Evolutionary conservation across 805 yeast genomes (phyloP), one percentile per base, ranked within the genome.

Genomic region (Saccharomycopsis schoenii): DNA sequence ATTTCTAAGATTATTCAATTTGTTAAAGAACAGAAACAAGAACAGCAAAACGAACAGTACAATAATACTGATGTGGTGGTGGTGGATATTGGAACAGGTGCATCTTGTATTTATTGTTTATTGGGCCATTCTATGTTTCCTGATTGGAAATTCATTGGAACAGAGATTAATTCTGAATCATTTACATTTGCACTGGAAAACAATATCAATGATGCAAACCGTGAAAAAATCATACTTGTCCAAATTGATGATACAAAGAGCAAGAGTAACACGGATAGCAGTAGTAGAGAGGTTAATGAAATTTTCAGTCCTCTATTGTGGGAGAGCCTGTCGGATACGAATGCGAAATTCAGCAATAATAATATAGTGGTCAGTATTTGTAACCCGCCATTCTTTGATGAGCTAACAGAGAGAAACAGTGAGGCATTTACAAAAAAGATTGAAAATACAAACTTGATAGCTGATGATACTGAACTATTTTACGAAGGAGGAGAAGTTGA

Each of bases 1-100:
- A 24, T 60, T 3, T 47, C 17, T 17, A 37, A 52, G 39, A 39
- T 58, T 15, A 15, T 59, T 21, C 47, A 21, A 5, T 41, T 58
- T 37, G n/a, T 25, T 14, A 25, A 12, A 24, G 55, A 56, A 9
- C 12, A 42, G 17, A 40, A 17, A 24, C 21, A n/a, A 12, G 42
- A 24, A 6, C 73, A 83, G 66, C n/a, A n/a, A n/a, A n/a, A n/a
- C n/a, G 82, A 83, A 69, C 81, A 82, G 60, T 78, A 77, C 2
- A 83, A 78, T 14, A 77, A 70, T 34, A 69, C 71, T 10, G 86
- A 86, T 14, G 70, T 56, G 34, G 37, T 58, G 29, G 74, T 70
- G 1, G 58, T 75, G 24, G 80, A 77, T 65, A 70, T 77, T 14
- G 83, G 83, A 2, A 76, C 80, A 0, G 82, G 83, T 1, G 76